A percentile compares a stretch with the other conserved stretches of the same genome.
These are phyloP conservation scores for Magnolia sinica DNA, from an alignment of 164 flowering plant species.

Conservation along the genomic window DNA sequence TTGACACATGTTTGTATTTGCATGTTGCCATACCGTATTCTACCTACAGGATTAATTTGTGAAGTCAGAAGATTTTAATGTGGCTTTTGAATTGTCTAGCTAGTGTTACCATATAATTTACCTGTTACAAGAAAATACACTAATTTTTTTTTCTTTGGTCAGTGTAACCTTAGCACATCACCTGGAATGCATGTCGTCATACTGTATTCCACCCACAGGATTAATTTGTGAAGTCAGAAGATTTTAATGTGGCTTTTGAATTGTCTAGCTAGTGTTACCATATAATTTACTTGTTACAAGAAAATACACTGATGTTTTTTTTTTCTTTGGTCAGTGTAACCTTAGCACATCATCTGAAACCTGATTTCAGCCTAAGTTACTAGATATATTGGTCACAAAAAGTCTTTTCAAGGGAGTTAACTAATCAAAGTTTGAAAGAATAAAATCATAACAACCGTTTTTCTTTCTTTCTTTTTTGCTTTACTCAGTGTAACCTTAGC, in stretches of 20 bases:
- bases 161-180: background rate
- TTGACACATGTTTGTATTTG: background rate
- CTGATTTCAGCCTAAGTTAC: too few species aligned
- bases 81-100: background rate
- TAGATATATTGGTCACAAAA: too few species aligned
- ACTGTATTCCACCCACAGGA: background rate
- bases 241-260: background rate
- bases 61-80: background rate
- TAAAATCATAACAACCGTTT: too few species aligned
- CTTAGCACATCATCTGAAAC: too few species aligned
- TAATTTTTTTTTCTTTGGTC: background rate
- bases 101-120: background rate
- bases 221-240: background rate
- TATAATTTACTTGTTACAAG: background rate
- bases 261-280: background rate
- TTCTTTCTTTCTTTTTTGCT: background rate
- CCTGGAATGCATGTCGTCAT: background rate
- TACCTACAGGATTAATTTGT: background rate
- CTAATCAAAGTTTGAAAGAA: too few species aligned
- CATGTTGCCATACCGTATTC: background rate
- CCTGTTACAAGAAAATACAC: background rate
- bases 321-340: too few species aligned
- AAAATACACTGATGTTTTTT: background rate
- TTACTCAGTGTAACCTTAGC: background rate
- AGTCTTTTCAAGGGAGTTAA: too few species aligned